A percentile compares a stretch with the other conserved stretches of the same genome.
phyloP scores from a whole-genome alignment of 345 rosid species.

The Gossypium turneri region DNA sequence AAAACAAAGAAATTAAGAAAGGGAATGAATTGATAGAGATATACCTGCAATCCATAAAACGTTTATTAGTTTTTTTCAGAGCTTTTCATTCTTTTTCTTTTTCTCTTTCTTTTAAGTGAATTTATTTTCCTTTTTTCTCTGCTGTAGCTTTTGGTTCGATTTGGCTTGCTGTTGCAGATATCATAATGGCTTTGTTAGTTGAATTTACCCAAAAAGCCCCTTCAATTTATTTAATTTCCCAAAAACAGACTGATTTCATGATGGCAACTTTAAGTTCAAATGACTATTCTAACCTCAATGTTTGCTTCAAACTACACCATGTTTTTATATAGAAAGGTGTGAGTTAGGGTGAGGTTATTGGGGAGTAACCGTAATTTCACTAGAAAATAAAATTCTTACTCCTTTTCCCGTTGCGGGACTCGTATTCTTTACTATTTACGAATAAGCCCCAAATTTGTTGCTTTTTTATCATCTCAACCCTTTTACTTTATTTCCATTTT shows the following conservation, averaged over 20 bases:
- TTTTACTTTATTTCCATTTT: background rate
- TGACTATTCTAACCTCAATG: background rate
- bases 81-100: background rate
- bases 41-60: slow-evolving; percentile 27
- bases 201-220: slow-evolving; percentile 23
- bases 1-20: background rate
- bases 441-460: background rate
- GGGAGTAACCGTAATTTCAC: background rate
- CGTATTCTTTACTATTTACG: background rate
- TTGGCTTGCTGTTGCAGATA: slow-evolving; percentile 31
- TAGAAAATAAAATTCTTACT: background rate
- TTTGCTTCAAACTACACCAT: background rate
- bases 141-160: slow-evolving; percentile 21
- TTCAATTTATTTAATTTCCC: slow-evolving; percentile 11
- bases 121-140: slow-evolving; percentile 4
- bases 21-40: slow-evolving; percentile 11
- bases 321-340: background rate
- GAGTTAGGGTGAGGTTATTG: background rate
- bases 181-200: slow-evolving; percentile 19
- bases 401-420: slow-evolving; percentile 2
- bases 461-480: background rate
- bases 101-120: background rate
- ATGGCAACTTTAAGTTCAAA: background rate
- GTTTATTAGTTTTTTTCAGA: slow-evolving; percentile 11
- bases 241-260: background rate